A percentile compares a stretch with the other conserved stretches of the same genome.
Evolutionary conservation across 202 grass and related monocot species (phyloP).

Genomic region (Dendrocalamus latiflorus): DNA sequence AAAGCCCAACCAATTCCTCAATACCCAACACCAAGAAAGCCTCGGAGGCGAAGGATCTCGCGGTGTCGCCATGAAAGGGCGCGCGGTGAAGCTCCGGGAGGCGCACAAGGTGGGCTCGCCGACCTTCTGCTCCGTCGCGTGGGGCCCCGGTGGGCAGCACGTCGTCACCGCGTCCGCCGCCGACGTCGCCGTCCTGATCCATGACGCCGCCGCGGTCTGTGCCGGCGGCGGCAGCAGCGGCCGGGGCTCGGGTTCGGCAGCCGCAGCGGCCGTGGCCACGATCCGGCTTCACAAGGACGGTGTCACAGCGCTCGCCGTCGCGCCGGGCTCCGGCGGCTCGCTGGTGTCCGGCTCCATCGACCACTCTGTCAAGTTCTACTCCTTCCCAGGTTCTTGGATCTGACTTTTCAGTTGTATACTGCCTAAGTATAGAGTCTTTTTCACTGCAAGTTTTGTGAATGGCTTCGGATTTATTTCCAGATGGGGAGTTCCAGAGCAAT

Average conservation of each 20-base stretch:
- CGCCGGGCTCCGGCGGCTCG: slow-evolving; percentile 39
- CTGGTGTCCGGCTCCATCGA: slow-evolving; percentile 80
- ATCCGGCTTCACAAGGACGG: slow-evolving; percentile 79
- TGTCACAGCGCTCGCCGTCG: slow-evolving; percentile 75
- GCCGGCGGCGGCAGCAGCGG: neutral
- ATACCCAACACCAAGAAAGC: neutral
- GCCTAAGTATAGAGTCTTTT: neutral
- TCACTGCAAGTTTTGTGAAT: slow-evolving; percentile 11
- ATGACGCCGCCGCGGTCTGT: slow-evolving; percentile 39
- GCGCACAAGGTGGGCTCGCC: slow-evolving; percentile 61
- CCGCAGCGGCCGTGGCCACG: neutral
- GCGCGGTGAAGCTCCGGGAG: slow-evolving; percentile 75
- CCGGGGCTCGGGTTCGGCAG: neutral
- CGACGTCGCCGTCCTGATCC: slow-evolving; percentile 59
- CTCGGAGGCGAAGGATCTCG: neutral
- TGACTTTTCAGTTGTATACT: neutral
- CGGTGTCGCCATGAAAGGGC: slow-evolving; percentile 42
- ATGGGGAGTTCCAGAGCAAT: slow-evolving; percentile 78
- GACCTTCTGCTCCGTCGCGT: slow-evolving; percentile 56
- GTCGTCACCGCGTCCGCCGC: slow-evolving; percentile 64
- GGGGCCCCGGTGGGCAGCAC: slow-evolving; percentile 50
- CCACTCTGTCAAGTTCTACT: slow-evolving; percentile 88
- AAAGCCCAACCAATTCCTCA: neutral
- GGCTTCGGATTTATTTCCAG: slow-evolving; percentile 23
- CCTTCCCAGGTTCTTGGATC: slow-evolving; percentile 62